Evolutionary conservation across 805 yeast species (phyloP).

Genomic region (Barnettozyma wickerhamii): DNA sequence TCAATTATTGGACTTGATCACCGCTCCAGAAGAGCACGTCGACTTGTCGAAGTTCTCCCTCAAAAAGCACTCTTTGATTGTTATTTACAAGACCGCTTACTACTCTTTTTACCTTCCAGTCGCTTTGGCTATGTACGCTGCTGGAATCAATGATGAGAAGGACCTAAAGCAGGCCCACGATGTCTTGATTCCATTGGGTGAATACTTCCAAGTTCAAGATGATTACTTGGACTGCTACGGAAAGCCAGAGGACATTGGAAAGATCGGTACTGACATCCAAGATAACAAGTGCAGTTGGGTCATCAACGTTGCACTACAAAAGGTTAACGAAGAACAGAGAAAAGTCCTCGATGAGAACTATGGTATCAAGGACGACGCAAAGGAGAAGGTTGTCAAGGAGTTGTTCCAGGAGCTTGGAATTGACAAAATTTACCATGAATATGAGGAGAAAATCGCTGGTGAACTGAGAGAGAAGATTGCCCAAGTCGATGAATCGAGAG

Average conservation of each 20-base stretch:
- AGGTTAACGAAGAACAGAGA: conserved; percentile 79
- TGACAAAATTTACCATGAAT: conserved; percentile 64
- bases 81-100: conserved; percentile 94
- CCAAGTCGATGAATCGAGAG: conserved; percentile 82
- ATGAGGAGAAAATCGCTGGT: conserved; percentile 74
- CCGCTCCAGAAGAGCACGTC: conserved; percentile 95
- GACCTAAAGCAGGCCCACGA: conserved; percentile 88
- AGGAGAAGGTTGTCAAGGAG: conserved; percentile 66
- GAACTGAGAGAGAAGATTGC: conserved; percentile 62
- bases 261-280: conserved; percentile 96
- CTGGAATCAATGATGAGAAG: conserved; percentile 64
- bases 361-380: conserved; percentile 72
- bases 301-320: conserved; percentile 83
- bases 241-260: conserved; percentile 95
- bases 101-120: conserved; percentile 97
- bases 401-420: conserved; percentile 73
- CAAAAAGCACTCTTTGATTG: conserved; percentile 90
- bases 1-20: conserved; percentile 89
- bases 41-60: conserved; percentile 84
- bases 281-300: conserved; percentile 99
- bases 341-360: conserved; percentile 78
- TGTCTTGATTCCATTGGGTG: conserved; percentile 90
- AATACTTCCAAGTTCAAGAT: conserved; percentile 98
- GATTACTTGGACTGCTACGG: conserved; percentile 97
- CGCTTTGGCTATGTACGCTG: conserved; percentile 91